phyloP scores from a whole-genome alignment of 805 yeast genomes.

The Saccharomycopsis sp. region DNA sequence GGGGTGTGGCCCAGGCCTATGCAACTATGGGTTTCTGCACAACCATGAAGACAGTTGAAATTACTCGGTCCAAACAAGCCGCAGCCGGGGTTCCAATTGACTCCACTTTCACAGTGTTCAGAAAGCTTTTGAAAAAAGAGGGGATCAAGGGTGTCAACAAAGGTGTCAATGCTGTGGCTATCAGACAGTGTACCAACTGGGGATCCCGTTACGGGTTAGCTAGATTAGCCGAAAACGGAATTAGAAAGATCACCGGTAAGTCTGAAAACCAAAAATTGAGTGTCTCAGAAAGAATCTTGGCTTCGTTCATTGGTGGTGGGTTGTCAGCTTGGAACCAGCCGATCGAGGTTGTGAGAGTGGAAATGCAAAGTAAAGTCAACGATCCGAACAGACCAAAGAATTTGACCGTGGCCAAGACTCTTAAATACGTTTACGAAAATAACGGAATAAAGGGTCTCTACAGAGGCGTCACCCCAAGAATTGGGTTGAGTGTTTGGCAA shows the following conservation, averaged over 20 bases:
- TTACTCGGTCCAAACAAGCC: constrained; percentile 80
- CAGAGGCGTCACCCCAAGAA: constrained; percentile 95
- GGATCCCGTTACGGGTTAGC: constrained; percentile 94
- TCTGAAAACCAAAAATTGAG: constrained; percentile 52
- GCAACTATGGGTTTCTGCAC: constrained; percentile 97
- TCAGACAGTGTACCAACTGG: constrained; percentile 98
- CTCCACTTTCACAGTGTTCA: constrained; percentile 79
- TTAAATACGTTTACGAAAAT: constrained; percentile 72
- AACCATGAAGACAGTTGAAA: constrained; percentile 98
- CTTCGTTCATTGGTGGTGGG: constrained; percentile 94
- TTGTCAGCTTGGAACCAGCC: constrained; percentile 99
- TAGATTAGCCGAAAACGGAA: constrained; percentile 82
- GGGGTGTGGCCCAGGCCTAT: constrained; percentile 96
- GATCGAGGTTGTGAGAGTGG: constrained; percentile 94
- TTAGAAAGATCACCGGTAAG: constrained; percentile 59
- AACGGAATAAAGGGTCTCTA: constrained; percentile 88
- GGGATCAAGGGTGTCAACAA: constrained; percentile 93
- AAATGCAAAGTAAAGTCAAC: constrained; percentile 91
- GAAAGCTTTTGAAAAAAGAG: constrained; percentile 74
- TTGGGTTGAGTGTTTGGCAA: constrained; percentile 97
- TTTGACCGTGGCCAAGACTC: constrained; percentile 66
- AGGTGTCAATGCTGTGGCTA: constrained; percentile 98
- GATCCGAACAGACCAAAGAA: constrained; percentile 97
- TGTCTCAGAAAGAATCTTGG: constrained; percentile 74
- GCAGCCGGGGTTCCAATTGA: constrained; percentile 62